Evolutionary conservation across 1,139 yeast species (phyloP), one percentile per base, ranked within the genome.

Genomic region (Taphrina communis): DNA sequence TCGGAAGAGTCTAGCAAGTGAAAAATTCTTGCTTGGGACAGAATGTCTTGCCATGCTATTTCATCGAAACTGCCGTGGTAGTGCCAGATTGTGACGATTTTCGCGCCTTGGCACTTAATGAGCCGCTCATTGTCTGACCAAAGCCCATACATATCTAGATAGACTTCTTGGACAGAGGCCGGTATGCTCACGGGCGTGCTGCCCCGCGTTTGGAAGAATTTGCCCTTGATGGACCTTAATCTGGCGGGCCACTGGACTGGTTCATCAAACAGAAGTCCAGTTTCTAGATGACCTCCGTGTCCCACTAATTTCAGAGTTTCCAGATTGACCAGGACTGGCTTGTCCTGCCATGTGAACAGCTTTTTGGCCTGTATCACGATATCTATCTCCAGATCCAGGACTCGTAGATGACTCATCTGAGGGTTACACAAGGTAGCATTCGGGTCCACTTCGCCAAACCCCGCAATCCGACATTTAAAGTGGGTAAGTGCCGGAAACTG

Each of bases 401-500:
- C 36, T 9, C 36, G 53, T 9, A 50, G 53, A 1, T 9, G 11
- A n/a, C n/a, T 25, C 38, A 50, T 50, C n/a, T 21, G 36, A 50
- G 53, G 36, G 21, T 50, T 50, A 1, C 53, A 50, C 36, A 50
- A 21, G 21, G 31, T n/a, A n/a, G n/a, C n/a, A n/a, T n/a, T n/a
- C n/a, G n/a, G n/a, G n/a, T n/a, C n/a, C n/a, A n/a, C n/a, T n/a
- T n/a, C n/a, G n/a, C n/a, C n/a, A n/a, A n/a, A n/a, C n/a, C n/a
- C n/a, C n/a, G n/a, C n/a, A n/a, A n/a, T n/a, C n/a, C n/a, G n/a
- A n/a, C n/a, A n/a, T n/a, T n/a, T 53, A 17, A 36, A 35, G 4
- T 53, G 58, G 6, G 58, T 53, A 17, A 53, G 58, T 9, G 11
- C 9, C n/a, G 41, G 12, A 4, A 53, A 53, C 36, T 36, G 58